Evolutionary conservation across 805 yeast species (phyloP).

Genomic region (Yarrowia sp.): DNA sequence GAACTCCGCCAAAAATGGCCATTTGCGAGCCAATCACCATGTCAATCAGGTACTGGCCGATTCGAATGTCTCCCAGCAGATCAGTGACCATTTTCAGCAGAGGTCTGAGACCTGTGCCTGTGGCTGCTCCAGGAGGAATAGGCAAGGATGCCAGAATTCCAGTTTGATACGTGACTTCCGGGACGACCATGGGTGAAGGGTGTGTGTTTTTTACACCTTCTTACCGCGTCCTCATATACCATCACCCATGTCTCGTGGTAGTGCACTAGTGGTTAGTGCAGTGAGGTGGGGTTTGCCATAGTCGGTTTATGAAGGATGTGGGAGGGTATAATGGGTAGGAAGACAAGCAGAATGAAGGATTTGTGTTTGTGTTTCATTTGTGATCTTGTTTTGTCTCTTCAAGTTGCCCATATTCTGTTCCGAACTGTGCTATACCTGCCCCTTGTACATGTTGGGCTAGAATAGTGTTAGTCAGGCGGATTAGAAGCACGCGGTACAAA

Average conservation of each 20-base stretch:
- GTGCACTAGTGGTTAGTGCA: conserved; percentile 20
- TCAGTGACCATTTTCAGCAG: conserved; percentile 11
- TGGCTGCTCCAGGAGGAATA: conserved; percentile 1
- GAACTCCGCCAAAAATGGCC: conserved; percentile 66
- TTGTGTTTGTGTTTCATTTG: too few species aligned
- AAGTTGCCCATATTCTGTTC: background rate
- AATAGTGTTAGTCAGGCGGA: background rate
- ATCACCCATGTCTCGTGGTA: conserved; percentile 13
- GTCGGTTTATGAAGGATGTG: background rate
- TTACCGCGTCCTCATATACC: background rate
- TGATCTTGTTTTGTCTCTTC: background rate
- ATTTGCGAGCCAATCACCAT: conserved; percentile 34
- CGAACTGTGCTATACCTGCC: background rate
- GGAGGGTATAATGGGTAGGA: too few species aligned
- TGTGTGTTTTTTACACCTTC: too few species aligned
- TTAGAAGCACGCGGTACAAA: too few species aligned
- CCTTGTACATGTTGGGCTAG: background rate
- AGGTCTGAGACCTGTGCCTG: conserved; percentile 19
- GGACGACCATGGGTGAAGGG: background rate
- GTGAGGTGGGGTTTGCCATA: conserved; percentile 1
- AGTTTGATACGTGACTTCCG: background rate
- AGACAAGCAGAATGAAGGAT: background rate
- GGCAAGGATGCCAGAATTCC: conserved; percentile 10
- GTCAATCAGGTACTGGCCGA: conserved; percentile 18
- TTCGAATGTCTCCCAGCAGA: conserved; percentile 2